A percentile compares a stretch with the other conserved stretches of the same genome.
Evolutionary conservation across 208 protist species (phyloP).

Genomic region (Crithidia thermophila): DNA sequence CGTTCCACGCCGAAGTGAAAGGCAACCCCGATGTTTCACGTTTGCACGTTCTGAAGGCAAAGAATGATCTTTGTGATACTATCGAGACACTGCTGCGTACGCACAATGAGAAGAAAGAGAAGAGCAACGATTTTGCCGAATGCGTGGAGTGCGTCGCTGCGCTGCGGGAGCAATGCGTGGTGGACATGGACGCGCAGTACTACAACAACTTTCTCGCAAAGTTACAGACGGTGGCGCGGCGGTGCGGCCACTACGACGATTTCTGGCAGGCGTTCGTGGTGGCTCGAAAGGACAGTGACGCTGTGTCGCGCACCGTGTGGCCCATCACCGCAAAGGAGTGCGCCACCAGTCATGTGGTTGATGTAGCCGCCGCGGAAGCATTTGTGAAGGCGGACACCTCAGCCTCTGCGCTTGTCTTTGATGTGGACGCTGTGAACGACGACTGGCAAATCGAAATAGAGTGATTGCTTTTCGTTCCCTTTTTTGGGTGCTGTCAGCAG

Average conservation of each 20-base stretch:
- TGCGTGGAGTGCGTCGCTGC: slow-evolving; percentile 61
- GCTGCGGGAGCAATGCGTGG: slow-evolving; percentile 74
- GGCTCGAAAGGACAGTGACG: not conserved
- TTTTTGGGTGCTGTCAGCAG: slow-evolving; percentile 3
- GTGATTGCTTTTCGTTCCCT: slow-evolving; percentile 1
- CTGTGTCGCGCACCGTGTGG: slow-evolving; percentile 2
- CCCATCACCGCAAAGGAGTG: slow-evolving; percentile 59
- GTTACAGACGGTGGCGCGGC: slow-evolving; percentile 45
- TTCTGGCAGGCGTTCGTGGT: slow-evolving; percentile 41
- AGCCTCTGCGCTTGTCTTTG: slow-evolving; percentile 7
- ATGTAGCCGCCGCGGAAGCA: slow-evolving; percentile 31
- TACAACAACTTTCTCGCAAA: slow-evolving; percentile 82
- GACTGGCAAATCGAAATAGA: slow-evolving; percentile 38
- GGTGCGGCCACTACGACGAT: slow-evolving; percentile 29
- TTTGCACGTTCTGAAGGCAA: slow-evolving; percentile 39
- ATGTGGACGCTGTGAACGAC: slow-evolving; percentile 25
- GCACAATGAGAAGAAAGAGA: too few relatives aligned
- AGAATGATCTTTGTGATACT: slow-evolving; percentile 61
- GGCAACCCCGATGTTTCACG: slow-evolving; percentile 15
- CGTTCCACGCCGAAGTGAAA: slow-evolving; percentile 49
- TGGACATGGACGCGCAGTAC: slow-evolving; percentile 51
- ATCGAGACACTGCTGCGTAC: slow-evolving; percentile 63
- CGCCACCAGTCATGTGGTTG: slow-evolving; percentile 23
- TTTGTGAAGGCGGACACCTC: slow-evolving; percentile 40
- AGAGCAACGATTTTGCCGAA: too few relatives aligned